Evolutionary conservation across 1,284 basidiomycete species (phyloP).

Genomic region (Sphagnurus paluster): DNA sequence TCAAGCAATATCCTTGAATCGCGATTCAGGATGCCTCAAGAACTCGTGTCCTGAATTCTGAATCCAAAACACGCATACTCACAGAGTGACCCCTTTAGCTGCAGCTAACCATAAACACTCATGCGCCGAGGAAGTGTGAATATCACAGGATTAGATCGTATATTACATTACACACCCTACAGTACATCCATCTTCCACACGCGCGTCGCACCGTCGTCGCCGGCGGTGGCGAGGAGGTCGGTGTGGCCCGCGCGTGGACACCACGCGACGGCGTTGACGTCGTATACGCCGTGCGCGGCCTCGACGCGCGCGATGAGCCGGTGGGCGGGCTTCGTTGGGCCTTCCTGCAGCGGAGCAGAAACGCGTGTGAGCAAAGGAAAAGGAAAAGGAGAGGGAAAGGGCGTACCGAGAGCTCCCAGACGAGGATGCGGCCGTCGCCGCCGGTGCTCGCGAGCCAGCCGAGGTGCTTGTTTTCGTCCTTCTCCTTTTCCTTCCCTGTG

Average conservation of each 20-base stretch:
- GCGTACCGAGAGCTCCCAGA: constrained; percentile 72
- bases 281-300: constrained; percentile 70
- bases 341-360: constrained; percentile 28
- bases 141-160: constrained; percentile 5
- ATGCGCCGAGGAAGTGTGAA: too few species aligned
- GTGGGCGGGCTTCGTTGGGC: constrained; percentile 30
- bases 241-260: constrained; percentile 63
- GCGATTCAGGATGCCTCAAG: too few species aligned
- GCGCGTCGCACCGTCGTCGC: constrained; percentile 74
- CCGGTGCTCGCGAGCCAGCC: constrained; percentile 79
- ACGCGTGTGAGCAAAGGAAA: constrained; percentile 6
- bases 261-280: constrained; percentile 81
- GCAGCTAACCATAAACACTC: too few species aligned
- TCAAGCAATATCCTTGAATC: too few species aligned
- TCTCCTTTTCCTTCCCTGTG: constrained; percentile 19
- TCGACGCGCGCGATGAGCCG: constrained; percentile 52
- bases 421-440: constrained; percentile 73
- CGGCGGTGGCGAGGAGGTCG: constrained; percentile 72
- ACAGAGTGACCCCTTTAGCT: too few species aligned
- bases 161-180: constrained; percentile 17
- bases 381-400: background rate
- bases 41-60: too few species aligned
- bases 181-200: constrained; percentile 63
- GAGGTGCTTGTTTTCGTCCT: constrained; percentile 33
- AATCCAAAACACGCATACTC: too few species aligned